Evolutionary conservation across 1,284 basidiomycete species (phyloP), one percentile per base, ranked within the genome.

Genomic region (Austroboletus novae-zelandiae): DNA sequence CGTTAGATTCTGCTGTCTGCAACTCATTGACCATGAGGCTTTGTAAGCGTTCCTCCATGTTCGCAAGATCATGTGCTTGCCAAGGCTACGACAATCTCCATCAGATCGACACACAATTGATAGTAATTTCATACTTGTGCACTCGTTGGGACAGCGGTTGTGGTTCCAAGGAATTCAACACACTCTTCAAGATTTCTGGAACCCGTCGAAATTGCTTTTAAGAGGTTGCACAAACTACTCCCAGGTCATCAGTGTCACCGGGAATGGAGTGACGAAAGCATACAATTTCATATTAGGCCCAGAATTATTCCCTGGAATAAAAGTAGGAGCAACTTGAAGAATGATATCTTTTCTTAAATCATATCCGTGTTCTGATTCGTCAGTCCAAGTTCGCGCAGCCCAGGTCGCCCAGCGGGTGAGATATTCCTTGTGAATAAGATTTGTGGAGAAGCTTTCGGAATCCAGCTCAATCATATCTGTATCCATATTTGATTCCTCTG

Each of bases 321-420:
- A 62, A 3, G 71, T 69, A 17, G 74, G 75, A 44, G 84, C 66
- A 10, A 89, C 62, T 27, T 64, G 62, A 9, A 74, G 56, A 27
- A 80, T 65, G 2, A 74, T 62, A 39, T 81, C 75, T 52, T 73
- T 76, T 48, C 69, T 72, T 29, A 82, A 45, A 47, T 74, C 68
- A 18, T 53, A 56, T 29, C 71, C 73, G 4, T 54, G 48, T 13
- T 68, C 17, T 57, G 60, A 27, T 63, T 57, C 61, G 18, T 59
- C 57, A 1, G 66, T 61, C 66, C 71, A 76, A 14, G 61, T 70
- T 35, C 77, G 72, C 17, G 77, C 64, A 18, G 74, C 69, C 86
- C 86, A 90, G 30, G 74, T 69, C 3, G 71, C 78, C 88, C 88
- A 91, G 45, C 80, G 77, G 14, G 83, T 81, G 13, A 89, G 69